These are phyloP conservation scores for Colletotrichum paranaense DNA, from an alignment of 2,329 filamentous ascomycete genomes.

Conservation along the genomic window DNA sequence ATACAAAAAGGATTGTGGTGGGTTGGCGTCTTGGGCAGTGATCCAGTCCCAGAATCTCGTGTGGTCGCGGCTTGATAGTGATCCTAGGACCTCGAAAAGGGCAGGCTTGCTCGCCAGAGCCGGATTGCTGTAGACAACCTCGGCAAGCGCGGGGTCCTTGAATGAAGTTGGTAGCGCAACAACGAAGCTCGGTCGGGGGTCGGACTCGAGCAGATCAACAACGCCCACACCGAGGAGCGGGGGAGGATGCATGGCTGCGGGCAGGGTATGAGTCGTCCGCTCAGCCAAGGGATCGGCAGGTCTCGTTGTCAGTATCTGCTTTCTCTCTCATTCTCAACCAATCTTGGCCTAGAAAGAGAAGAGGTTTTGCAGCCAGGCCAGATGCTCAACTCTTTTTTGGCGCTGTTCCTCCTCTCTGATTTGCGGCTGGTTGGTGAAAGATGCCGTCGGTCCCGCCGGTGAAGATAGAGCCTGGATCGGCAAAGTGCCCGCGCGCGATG, in stretches of 20 bases:
- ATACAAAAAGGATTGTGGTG: conserved; percentile 44
- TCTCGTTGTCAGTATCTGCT: conserved; percentile 26
- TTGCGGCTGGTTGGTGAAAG: neutral
- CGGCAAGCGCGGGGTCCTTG: conserved; percentile 31
- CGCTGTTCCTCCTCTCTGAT: neutral
- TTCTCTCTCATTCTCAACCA: conserved; percentile 33
- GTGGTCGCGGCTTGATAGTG: conserved; percentile 44
- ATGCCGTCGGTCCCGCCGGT: conserved; percentile 11
- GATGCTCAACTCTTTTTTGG: neutral
- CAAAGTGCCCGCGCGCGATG: neutral
- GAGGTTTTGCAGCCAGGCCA: conserved; percentile 9
- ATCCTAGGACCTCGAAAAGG: conserved; percentile 46
- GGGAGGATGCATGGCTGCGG: conserved; percentile 34
- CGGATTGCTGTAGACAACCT: conserved; percentile 50
- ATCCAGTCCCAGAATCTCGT: conserved; percentile 55
- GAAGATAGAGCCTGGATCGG: conserved; percentile 7
- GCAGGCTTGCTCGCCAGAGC: conserved; percentile 44
- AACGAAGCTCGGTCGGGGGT: conserved; percentile 55
- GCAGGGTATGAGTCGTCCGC: conserved; percentile 22
- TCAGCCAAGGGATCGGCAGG: conserved; percentile 34
- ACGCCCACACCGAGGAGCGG: conserved; percentile 44
- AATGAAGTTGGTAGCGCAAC: conserved; percentile 39
- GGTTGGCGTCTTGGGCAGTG: conserved; percentile 36
- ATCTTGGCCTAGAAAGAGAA: conserved; percentile 1
- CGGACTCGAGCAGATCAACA: conserved; percentile 53